Percentiles rank a stretch among this genome's conserved stretches.
Evolutionary conservation across 1,284 basidiomycete genomes (phyloP).

Genomic region (Tremellales sp.): DNA sequence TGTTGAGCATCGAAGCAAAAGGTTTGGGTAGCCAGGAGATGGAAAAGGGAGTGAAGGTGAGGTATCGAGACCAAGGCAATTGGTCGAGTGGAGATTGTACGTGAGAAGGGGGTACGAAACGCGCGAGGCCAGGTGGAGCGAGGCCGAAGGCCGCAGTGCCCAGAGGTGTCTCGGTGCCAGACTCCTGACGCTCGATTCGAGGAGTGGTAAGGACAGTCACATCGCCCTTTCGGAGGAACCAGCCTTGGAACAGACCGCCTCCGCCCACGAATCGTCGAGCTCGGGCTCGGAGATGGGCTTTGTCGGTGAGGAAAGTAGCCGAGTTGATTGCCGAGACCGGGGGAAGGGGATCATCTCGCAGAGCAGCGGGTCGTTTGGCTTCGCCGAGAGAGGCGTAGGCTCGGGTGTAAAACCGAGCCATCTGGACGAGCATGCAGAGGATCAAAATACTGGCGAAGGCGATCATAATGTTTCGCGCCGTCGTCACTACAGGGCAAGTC

Average conservation of each 20-base stretch:
- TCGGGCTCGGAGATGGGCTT: too few relatives aligned
- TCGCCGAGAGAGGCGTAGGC: slow-evolving; percentile 33
- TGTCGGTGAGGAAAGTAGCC: background rate
- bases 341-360: background rate
- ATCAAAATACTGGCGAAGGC: slow-evolving; percentile 26
- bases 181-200: too few relatives aligned
- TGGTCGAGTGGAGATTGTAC: slow-evolving; percentile 22
- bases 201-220: background rate
- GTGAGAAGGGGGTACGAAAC: slow-evolving; percentile 34
- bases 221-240: background rate
- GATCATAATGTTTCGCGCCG: slow-evolving; percentile 26
- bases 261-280: slow-evolving; percentile 1
- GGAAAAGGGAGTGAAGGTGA: slow-evolving; percentile 36
- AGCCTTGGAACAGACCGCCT: slow-evolving; percentile 4
- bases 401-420: slow-evolving; percentile 42
- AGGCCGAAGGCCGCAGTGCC: too few relatives aligned
- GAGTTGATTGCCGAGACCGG: background rate
- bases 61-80: slow-evolving; percentile 23
- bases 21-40: slow-evolving; percentile 18
- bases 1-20: slow-evolving; percentile 27
- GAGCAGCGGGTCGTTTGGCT: background rate
- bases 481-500: too few relatives aligned
- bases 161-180: too few relatives aligned
- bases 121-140: too few relatives aligned
- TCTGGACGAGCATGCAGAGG: slow-evolving; percentile 28